phyloP scores from a whole-genome alignment of 2,329 filamentous ascomycete species.

The Ascochyta pisi region DNA sequence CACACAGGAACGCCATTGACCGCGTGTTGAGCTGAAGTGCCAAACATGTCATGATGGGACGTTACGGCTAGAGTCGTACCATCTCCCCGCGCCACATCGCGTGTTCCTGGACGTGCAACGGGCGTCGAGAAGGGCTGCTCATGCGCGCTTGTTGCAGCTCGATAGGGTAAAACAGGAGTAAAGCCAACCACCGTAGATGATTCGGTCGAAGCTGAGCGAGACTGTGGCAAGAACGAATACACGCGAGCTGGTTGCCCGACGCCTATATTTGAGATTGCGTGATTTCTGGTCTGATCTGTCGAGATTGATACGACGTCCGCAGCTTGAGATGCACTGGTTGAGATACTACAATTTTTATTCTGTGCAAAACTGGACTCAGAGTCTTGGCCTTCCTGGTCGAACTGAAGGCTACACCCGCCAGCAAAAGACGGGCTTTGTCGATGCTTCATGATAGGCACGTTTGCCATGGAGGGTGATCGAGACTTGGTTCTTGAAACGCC shows the following conservation, averaged over 20 bases:
- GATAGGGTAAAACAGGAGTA: constrained; percentile 19
- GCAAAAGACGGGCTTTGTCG: constrained; percentile 12
- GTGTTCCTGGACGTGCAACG: constrained; percentile 29
- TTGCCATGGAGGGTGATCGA: constrained; percentile 24
- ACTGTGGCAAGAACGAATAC: constrained; percentile 3
- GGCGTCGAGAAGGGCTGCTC: constrained; percentile 25
- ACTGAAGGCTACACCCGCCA: constrained; percentile 6
- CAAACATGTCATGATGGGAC: constrained; percentile 26
- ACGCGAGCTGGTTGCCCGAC: constrained; percentile 16
- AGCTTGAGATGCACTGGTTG: constrained; percentile 5
- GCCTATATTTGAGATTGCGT: constrained; percentile 9
- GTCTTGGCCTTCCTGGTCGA: background rate
- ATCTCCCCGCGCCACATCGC: constrained; percentile 25
- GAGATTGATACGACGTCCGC: background rate
- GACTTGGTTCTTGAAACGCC: constrained; percentile 29
- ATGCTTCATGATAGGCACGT: constrained; percentile 14
- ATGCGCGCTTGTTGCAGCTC: constrained; percentile 21
- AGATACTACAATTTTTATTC: background rate
- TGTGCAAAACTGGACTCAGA: background rate
- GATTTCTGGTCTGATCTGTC: constrained; percentile 23
- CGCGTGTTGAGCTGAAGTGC: constrained; percentile 29
- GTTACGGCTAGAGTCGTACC: constrained; percentile 21
- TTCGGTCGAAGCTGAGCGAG: constrained; percentile 6
- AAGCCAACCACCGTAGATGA: constrained; percentile 4
- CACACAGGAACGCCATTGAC: constrained; percentile 33